Evolutionary conservation across 139 green algal genomes (phyloP), one percentile per base, ranked within the genome.

Genomic region (Raphidocelis subcapitata): DNA sequence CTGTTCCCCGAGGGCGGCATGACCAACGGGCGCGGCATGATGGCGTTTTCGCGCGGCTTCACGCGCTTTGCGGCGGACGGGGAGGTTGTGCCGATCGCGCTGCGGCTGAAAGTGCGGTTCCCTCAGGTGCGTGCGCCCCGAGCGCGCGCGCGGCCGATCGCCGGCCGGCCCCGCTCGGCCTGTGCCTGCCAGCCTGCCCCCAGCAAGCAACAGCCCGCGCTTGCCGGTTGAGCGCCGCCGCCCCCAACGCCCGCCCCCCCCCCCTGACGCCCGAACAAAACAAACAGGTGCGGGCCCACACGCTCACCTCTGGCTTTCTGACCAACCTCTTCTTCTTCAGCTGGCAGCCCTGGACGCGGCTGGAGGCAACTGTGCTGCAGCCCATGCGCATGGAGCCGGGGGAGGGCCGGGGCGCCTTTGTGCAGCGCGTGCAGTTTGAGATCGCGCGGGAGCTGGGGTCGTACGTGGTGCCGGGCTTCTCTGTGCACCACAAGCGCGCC

Each of bases 1-100:
- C 59, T 90, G n/a, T 90, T 88, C 35, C 85, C 85, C 51, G 85
- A 91, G 69, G 86, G 86, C 8, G 86, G 84, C 46, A 87, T 91
- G 81, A 91, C 86, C 15, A 89, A 88, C 37, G 86, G 84, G 23
- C 46, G 26, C 23, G 82, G 71, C 71, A 87, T 89, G 81, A 74
- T 89, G 69, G 60, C 63, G 1, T 89, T 91, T 72, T 82, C 67
- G 21, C 70, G 84, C 32, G 86, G 86, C 21, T 91, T 91, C 72
- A 87, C 81, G 61, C 71, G 76, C 28, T 87, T 91, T 66, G 55
- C 54, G 1, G 36, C 72, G 32, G 74, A 52, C n/a, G 72, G 84
- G 47, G 79, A 81, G 0, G 79, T 91, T 8, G 86, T 89, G 36
- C 86, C 86, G 0, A 83, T 86, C 3, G 86, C 83, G 10, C 75